These are phyloP conservation scores for Alternaria panax DNA, from an alignment of 2,329 filamentous ascomycete genomes.

Conservation along the genomic window DNA sequence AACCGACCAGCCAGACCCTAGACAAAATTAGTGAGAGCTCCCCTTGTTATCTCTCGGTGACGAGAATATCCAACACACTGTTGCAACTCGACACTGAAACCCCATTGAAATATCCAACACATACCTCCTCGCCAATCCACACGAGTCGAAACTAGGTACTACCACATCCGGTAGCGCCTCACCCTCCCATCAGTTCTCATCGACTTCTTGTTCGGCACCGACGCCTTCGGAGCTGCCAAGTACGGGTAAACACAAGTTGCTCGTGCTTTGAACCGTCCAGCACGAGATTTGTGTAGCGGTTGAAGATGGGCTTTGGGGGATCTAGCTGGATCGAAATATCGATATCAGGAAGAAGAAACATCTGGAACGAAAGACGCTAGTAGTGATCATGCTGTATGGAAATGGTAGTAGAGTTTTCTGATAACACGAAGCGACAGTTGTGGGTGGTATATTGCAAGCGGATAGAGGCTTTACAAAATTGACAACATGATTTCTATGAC, in stretches of 20 bases:
- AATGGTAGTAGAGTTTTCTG: too few relatives aligned
- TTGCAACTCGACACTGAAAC: conserved; percentile 17
- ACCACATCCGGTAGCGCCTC: conserved; percentile 8
- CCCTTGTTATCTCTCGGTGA: background rate
- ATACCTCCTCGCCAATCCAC: conserved; percentile 24
- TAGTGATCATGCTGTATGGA: too few relatives aligned
- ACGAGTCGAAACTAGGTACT: conserved; percentile 19
- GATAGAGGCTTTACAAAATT: too few relatives aligned
- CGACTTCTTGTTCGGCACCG: conserved; percentile 5
- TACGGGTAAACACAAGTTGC: conserved; percentile 16
- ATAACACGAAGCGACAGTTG: too few relatives aligned
- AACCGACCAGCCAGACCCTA: conserved; percentile 17
- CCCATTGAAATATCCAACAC: conserved; percentile 25
- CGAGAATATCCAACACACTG: conserved; percentile 3
- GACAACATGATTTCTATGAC: too few relatives aligned
- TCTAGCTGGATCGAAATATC: too few relatives aligned
- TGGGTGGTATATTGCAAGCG: too few relatives aligned
- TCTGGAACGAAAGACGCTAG: too few relatives aligned
- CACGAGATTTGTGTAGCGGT: conserved; percentile 13
- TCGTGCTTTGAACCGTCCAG: conserved; percentile 25
- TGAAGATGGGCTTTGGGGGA: background rate
- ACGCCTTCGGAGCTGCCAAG: background rate
- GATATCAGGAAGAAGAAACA: too few relatives aligned
- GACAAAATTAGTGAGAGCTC: background rate
- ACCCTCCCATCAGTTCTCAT: conserved; percentile 12